Conservation (phyloP, 2,329 filamentous ascomycete species). For the Phyllosticta citriasiana region DNA sequence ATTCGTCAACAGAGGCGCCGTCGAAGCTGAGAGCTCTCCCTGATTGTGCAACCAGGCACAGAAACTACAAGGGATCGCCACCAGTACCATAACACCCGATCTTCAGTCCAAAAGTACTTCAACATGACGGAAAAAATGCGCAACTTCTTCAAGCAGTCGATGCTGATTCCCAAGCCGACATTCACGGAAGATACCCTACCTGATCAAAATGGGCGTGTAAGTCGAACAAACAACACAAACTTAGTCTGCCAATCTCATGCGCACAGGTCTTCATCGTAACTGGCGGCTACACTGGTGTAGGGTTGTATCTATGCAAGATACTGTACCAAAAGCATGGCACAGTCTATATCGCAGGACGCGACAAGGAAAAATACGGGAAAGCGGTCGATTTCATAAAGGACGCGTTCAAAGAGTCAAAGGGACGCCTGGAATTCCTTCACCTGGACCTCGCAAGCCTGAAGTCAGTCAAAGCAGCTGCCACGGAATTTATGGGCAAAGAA, state of each 20-base stretch:
- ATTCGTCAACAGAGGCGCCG: too few relatives aligned
- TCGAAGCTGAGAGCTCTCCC: too few relatives aligned
- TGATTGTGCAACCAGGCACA: too few relatives aligned
- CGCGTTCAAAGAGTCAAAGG: not conserved
- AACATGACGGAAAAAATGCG: not conserved
- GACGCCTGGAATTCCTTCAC: constrained; percentile 17
- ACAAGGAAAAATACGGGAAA: constrained; percentile 31
- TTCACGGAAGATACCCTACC: not conserved
- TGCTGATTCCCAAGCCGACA: not conserved
- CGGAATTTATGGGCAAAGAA: constrained; percentile 29
- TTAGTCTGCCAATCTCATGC: not conserved
- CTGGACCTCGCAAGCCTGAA: constrained; percentile 35
- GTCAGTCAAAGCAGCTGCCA: constrained; percentile 29
- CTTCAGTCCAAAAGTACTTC: not conserved
- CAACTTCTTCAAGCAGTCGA: not conserved
- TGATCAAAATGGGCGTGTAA: not conserved
- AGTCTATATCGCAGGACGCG: constrained; percentile 46
- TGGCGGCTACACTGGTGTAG: constrained; percentile 39
- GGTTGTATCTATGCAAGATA: constrained; percentile 42
- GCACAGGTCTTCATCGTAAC: constrained; percentile 42
- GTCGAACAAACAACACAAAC: not conserved
- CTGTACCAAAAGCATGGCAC: constrained; percentile 45
- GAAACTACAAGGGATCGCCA: too few relatives aligned
- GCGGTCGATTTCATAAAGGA: constrained; percentile 19
- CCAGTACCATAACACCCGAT: too few relatives aligned